phyloP scores from a whole-genome alignment of 345 rosid genomes.

The Triadica sebifera region DNA sequence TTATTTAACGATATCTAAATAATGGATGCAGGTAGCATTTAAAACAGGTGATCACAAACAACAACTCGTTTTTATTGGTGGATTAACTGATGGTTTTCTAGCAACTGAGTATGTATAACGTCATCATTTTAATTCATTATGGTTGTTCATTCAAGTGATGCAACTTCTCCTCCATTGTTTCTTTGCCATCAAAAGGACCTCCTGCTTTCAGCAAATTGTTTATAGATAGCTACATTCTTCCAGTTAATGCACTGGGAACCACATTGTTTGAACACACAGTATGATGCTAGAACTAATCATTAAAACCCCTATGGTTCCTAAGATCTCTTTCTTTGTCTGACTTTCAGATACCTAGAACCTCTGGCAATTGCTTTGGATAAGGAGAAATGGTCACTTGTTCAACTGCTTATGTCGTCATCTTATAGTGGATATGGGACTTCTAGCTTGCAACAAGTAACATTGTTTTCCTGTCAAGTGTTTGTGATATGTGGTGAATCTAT shows the following conservation, averaged over 20 bases:
- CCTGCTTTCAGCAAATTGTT: not conserved
- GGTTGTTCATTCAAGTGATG: not conserved
- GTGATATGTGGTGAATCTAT: not conserved
- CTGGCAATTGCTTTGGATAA: constrained; percentile 85
- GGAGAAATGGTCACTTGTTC: constrained; percentile 97
- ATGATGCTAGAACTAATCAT: not conserved
- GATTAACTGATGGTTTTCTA: constrained; percentile 82
- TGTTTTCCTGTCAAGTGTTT: not conserved
- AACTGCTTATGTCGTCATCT: constrained; percentile 80
- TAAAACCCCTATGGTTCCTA: not conserved
- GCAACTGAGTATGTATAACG: constrained; percentile 73
- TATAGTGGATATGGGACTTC: constrained; percentile 88
- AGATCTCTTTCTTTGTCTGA: constrained; percentile 9
- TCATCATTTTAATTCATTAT: not conserved
- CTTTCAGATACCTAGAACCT: constrained; percentile 85
- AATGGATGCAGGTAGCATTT: constrained; percentile 72
- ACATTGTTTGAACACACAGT: not conserved
- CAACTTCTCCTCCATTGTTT: not conserved
- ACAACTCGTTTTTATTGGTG: constrained; percentile 84
- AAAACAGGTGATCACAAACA: constrained; percentile 88
- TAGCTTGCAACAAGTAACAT: constrained; percentile 78
- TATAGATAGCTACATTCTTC: not conserved
- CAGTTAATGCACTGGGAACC: not conserved
- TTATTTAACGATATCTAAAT: constrained; percentile 6
- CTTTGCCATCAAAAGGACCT: not conserved